Conservation (phyloP, 2,329 filamentous ascomycete species). For the Nemania abortiva region DNA sequence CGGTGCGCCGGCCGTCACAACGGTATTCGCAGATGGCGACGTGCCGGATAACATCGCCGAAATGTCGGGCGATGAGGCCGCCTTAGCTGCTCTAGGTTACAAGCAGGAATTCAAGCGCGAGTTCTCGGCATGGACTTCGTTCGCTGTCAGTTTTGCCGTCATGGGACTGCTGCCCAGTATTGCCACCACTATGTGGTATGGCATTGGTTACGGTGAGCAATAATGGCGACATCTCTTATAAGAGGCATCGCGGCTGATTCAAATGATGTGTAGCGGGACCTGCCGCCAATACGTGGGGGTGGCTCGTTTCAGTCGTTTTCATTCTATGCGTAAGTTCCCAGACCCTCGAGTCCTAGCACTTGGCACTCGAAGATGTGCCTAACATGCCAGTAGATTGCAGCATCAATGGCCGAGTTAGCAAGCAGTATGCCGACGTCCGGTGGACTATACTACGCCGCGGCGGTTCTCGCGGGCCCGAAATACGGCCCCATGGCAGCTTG, state of each 20-base stretch:
- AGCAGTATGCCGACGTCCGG: slow-evolving; percentile 80
- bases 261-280: slow-evolving; percentile 45
- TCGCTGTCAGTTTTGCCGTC: slow-evolving; percentile 80
- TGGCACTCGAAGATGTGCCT: background rate
- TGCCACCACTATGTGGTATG: slow-evolving; percentile 78
- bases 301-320: slow-evolving; percentile 78
- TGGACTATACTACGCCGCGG: slow-evolving; percentile 79
- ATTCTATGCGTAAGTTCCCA: slow-evolving; percentile 70
- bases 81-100: slow-evolving; percentile 70
- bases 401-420: slow-evolving; percentile 78
- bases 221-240: background rate
- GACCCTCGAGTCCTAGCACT: background rate
- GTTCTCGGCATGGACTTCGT: slow-evolving; percentile 79
- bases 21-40: slow-evolving; percentile 47
- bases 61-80: slow-evolving; percentile 67
- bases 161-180: slow-evolving; percentile 78
- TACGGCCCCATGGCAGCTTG: slow-evolving; percentile 52
- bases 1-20: slow-evolving; percentile 45
- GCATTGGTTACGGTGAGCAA: slow-evolving; percentile 62
- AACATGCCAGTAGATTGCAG: slow-evolving; percentile 57
- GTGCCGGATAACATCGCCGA: slow-evolving; percentile 46
- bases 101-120: slow-evolving; percentile 70
- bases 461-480: slow-evolving; percentile 69
- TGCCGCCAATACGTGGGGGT: slow-evolving; percentile 79
- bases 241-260: slow-evolving; percentile 26